These are phyloP conservation scores for Russula olivacea DNA, from an alignment of 768 basidiomycete species.

Conservation along the genomic window DNA sequence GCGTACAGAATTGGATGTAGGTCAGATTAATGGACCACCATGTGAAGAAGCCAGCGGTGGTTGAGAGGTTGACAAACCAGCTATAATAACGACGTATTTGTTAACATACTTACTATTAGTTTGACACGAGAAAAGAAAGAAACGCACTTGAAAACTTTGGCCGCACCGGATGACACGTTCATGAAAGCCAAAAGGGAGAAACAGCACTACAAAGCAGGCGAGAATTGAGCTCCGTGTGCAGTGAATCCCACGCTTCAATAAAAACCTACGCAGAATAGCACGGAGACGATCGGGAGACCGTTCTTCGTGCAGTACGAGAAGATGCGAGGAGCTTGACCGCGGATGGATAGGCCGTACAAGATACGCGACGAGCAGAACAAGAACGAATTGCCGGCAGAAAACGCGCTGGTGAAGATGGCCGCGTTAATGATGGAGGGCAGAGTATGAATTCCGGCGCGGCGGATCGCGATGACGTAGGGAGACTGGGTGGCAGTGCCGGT, in stretches of 20 bases:
- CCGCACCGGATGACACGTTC: constrained; percentile 51
- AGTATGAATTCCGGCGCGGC: constrained; percentile 59
- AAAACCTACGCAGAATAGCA: constrained; percentile 30
- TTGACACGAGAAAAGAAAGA: background rate
- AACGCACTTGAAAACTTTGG: constrained; percentile 51
- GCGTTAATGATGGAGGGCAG: constrained; percentile 70
- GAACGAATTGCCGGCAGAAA: constrained; percentile 66
- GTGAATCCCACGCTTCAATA: background rate
- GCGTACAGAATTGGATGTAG: constrained; percentile 64
- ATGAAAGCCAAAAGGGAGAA: constrained; percentile 56
- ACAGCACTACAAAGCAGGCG: constrained; percentile 30
- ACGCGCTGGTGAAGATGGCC: constrained; percentile 61
- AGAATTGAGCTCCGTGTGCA: background rate
- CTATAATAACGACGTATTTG: constrained; percentile 27
- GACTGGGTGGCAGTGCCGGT: constrained; percentile 66
- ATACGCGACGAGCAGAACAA: constrained; percentile 48
- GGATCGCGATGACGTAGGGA: constrained; percentile 82
- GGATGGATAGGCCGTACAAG: constrained; percentile 36
- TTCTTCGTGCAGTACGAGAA: constrained; percentile 43
- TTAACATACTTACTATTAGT: background rate
- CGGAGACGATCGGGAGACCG: constrained; percentile 46
- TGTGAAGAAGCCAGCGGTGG: constrained; percentile 61
- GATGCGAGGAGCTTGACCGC: constrained; percentile 38
- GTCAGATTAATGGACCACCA: constrained; percentile 68
- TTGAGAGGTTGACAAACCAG: constrained; percentile 66